Conservation (phyloP, 495 filamentous ascomycete species). For the Letharia columbiana region DNA sequence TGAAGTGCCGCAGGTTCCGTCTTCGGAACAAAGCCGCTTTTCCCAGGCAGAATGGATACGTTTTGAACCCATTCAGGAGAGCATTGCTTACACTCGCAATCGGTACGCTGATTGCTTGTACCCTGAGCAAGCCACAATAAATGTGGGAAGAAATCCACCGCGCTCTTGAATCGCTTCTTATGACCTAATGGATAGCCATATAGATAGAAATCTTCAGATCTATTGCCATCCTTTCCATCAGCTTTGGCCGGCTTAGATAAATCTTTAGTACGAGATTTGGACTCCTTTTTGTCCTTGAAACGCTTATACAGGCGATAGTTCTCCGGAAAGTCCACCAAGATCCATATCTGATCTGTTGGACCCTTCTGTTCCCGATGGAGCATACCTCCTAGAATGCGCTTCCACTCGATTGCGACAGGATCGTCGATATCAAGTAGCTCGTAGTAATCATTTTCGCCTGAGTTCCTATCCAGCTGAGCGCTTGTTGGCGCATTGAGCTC, state of each 20-base stretch:
- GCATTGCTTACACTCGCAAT: constrained; percentile 50
- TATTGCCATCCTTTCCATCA: constrained; percentile 34
- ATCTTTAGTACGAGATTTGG: constrained; percentile 27
- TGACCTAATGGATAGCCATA: constrained; percentile 53
- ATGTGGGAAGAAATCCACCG: constrained; percentile 53
- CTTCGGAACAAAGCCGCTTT: constrained; percentile 15
- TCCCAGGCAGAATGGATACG: constrained; percentile 20
- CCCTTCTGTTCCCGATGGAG: constrained; percentile 36
- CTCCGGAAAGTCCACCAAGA: constrained; percentile 46
- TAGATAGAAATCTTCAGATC: constrained; percentile 50
- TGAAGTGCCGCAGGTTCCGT: constrained; percentile 20
- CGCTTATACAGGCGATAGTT: constrained; percentile 53
- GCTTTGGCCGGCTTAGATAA: constrained; percentile 28
- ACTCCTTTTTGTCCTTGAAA: constrained; percentile 34
- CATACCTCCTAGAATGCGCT: constrained; percentile 47
- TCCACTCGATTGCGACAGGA: constrained; percentile 38
- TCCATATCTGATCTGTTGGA: constrained; percentile 33
- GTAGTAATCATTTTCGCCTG: constrained; percentile 41
- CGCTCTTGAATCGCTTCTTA: constrained; percentile 50
- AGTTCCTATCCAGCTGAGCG: constrained; percentile 37
- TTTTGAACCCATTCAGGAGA: constrained; percentile 35
- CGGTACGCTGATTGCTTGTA: constrained; percentile 42
- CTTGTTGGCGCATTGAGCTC: constrained; percentile 39
- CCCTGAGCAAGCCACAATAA: constrained; percentile 51
- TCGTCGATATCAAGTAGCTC: constrained; percentile 18